Evolutionary conservation across 2,329 filamentous ascomycete species (phyloP).

Genomic region (Colletotrichum sp.): DNA sequence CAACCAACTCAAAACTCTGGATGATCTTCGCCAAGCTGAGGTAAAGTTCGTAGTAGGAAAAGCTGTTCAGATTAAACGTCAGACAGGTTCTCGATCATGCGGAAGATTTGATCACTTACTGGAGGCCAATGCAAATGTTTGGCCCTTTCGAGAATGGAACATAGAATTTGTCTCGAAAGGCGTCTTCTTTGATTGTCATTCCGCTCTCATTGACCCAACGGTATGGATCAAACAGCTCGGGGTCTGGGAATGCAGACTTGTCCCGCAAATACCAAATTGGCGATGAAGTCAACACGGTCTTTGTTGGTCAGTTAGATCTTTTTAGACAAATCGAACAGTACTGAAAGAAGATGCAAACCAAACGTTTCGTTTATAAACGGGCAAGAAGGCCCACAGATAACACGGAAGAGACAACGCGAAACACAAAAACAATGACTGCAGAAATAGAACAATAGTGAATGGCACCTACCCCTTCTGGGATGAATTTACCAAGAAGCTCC

Average conservation of each 20-base stretch:
- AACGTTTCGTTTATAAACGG: not conserved
- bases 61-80: not conserved
- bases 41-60: not conserved
- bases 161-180: slow-evolving; percentile 29
- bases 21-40: not conserved
- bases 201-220: slow-evolving; percentile 26
- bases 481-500: slow-evolving; percentile 24
- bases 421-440: not conserved
- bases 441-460: not conserved
- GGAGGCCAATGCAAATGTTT: slow-evolving; percentile 30
- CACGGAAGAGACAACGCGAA: rapidly evolving
- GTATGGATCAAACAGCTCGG: slow-evolving; percentile 28
- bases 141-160: slow-evolving; percentile 33
- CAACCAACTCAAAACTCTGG: not conserved
- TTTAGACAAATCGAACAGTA: not conserved
- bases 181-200: slow-evolving; percentile 5
- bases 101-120: slow-evolving; percentile 23
- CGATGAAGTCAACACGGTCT: slow-evolving; percentile 31
- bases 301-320: not conserved
- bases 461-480: slow-evolving; percentile 26
- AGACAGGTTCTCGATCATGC: rapidly evolving
- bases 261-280: slow-evolving; percentile 34
- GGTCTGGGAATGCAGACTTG: slow-evolving; percentile 27
- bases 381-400: not conserved
- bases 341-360: not conserved